Percentiles rank a stretch among this genome's conserved stretches.
These are phyloP conservation scores for Colletotrichum echinochloae DNA, from an alignment of 2,329 filamentous ascomycete species.

Conservation along the genomic window DNA sequence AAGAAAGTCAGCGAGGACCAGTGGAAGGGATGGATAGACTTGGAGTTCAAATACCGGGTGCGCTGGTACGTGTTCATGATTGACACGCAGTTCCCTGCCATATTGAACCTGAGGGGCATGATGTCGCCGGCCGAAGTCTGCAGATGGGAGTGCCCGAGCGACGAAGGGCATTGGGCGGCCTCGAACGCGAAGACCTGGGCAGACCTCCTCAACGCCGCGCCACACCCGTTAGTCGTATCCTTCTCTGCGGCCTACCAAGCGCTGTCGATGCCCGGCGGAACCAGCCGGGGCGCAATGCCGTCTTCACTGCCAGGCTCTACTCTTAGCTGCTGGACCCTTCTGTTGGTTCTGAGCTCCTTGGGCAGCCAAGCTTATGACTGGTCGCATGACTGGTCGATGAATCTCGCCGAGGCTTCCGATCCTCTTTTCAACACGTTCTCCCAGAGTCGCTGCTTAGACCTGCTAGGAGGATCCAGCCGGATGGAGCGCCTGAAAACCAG, in stretches of 20 bases:
- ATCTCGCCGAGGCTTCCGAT: neutral
- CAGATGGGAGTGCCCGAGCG: constrained; percentile 20
- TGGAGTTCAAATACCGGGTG: constrained; percentile 9
- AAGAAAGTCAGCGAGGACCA: neutral
- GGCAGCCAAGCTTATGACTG: constrained; percentile 21
- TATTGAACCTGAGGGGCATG: constrained; percentile 23
- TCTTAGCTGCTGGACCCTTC: constrained; percentile 5
- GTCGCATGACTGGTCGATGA: constrained; percentile 18
- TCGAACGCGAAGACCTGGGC: neutral
- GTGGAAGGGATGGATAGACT: neutral
- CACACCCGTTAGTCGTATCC: too few relatives aligned
- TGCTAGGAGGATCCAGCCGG: neutral
- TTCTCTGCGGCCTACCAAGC: neutral
- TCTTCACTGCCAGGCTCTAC: neutral
- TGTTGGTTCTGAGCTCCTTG: constrained; percentile 9
- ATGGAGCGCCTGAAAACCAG: neutral
- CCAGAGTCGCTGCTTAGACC: too few relatives aligned
- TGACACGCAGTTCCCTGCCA: constrained; percentile 21
- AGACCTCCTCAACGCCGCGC: neutral
- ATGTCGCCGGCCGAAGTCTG: constrained; percentile 15
- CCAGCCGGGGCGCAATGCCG: neutral
- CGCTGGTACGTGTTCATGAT: constrained; percentile 31
- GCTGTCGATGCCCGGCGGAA: neutral
- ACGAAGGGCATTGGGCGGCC: constrained; percentile 6
- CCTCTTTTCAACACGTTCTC: neutral